These are phyloP conservation scores for Ceratocystis cacaofunesta DNA, from an alignment of 2,329 filamentous ascomycete species.

Conservation along the genomic window DNA sequence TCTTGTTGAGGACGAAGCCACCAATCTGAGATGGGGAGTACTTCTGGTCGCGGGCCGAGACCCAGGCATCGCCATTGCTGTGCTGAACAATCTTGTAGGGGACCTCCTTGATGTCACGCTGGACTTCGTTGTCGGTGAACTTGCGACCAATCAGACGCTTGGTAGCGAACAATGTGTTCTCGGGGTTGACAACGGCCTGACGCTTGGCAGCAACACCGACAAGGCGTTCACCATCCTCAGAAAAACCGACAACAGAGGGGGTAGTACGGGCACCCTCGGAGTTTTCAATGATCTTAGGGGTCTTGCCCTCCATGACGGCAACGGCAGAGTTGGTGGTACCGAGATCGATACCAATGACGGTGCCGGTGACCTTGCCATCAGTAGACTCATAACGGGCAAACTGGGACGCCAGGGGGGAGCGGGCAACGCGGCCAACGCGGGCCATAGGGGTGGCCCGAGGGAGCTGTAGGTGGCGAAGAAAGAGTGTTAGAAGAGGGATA, in stretches of 20 bases:
- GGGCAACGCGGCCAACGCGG: slow-evolving; percentile 46
- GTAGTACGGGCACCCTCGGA: slow-evolving; percentile 85
- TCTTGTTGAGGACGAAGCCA: slow-evolving; percentile 92
- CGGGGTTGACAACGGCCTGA: slow-evolving; percentile 94
- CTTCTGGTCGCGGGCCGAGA: slow-evolving; percentile 81
- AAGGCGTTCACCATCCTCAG: slow-evolving; percentile 86
- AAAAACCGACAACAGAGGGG: slow-evolving; percentile 88
- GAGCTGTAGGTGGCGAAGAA: slow-evolving; percentile 36
- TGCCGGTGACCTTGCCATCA: slow-evolving; percentile 78
- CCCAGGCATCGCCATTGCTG: slow-evolving; percentile 91
- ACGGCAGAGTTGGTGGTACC: slow-evolving; percentile 97
- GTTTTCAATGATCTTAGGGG: slow-evolving; percentile 94
- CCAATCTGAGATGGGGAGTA: slow-evolving; percentile 98
- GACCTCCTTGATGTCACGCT: slow-evolving; percentile 93
- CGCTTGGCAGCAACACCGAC: slow-evolving; percentile 97
- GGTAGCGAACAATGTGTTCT: slow-evolving; percentile 95
- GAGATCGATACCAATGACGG: slow-evolving; percentile 96
- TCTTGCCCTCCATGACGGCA: slow-evolving; percentile 93
- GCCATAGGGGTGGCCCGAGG: slow-evolving; percentile 59
- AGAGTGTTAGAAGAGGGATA: not conserved
- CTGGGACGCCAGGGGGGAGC: slow-evolving; percentile 55
- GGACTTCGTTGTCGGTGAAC: slow-evolving; percentile 84
- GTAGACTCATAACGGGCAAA: slow-evolving; percentile 69
- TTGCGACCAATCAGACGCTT: slow-evolving; percentile 98
- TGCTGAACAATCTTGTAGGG: slow-evolving; percentile 98